These are phyloP conservation scores for Stachybotrys echinatus DNA, from an alignment of 2,329 filamentous ascomycete genomes.

Conservation along the genomic window DNA sequence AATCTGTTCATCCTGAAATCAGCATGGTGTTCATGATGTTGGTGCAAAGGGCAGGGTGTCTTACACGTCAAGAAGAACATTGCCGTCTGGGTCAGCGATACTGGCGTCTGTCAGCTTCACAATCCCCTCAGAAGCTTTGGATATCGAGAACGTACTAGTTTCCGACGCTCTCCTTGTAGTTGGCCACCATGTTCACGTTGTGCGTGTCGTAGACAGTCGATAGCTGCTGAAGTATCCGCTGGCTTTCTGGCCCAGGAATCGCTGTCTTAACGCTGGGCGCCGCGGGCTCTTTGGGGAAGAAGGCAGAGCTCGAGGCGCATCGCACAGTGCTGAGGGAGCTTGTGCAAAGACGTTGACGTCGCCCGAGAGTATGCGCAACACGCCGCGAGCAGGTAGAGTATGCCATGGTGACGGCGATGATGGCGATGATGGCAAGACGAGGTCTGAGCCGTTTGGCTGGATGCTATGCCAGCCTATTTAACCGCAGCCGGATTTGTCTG, in stretches of 20 bases:
- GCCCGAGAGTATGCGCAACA: background rate
- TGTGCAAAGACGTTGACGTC: background rate
- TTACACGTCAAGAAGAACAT: conserved; percentile 63
- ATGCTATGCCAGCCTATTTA: no score
- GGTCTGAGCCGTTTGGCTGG: no score
- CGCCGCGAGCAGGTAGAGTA: background rate
- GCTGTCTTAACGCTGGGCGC: conserved; percentile 45
- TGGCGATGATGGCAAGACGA: background rate
- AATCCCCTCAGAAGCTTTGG: no score
- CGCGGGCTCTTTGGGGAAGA: conserved; percentile 41
- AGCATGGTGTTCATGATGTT: background rate
- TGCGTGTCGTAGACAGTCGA: conserved; percentile 76
- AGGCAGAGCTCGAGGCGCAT: conserved; percentile 23
- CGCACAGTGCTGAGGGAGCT: background rate
- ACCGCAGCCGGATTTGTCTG: no score
- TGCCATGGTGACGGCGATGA: background rate
- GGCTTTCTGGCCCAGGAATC: conserved; percentile 70
- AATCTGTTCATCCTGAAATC: conserved; percentile 45
- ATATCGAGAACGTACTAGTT: conserved; percentile 52
- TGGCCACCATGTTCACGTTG: conserved; percentile 73
- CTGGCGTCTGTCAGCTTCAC: background rate
- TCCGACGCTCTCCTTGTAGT: conserved; percentile 66
- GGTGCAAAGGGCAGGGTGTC: conserved; percentile 15
- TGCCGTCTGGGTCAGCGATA: conserved; percentile 64
- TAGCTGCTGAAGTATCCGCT: conserved; percentile 62